Evolutionary conservation across 1,284 basidiomycete genomes (phyloP).

Genomic region (Ceratobasidium theobromae): DNA sequence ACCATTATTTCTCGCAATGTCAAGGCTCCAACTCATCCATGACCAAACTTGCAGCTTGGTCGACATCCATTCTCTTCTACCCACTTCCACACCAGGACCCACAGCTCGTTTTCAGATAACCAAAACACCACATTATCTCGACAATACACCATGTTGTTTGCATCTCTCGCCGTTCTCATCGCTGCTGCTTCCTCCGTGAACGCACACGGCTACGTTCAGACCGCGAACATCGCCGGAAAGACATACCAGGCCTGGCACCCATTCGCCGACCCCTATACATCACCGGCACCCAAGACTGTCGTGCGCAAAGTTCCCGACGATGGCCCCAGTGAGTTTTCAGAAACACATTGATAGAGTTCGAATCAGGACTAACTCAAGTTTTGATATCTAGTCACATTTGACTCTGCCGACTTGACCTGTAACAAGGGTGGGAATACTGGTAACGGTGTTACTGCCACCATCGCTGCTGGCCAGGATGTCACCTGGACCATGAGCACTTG

Average conservation of each 20-base stretch:
- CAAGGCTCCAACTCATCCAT: background rate
- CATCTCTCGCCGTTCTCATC: background rate
- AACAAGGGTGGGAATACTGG: conserved; percentile 31
- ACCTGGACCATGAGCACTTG: conserved; percentile 28
- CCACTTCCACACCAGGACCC: background rate
- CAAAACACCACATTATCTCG: no score
- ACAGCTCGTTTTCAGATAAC: no score
- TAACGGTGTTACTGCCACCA: conserved; percentile 22
- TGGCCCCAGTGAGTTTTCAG: conserved; percentile 27
- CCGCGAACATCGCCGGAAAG: conserved; percentile 27
- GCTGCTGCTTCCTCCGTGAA: conserved; percentile 25
- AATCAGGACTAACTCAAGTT: background rate
- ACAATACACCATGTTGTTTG: background rate
- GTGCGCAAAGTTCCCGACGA: conserved; percentile 34
- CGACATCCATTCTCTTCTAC: background rate
- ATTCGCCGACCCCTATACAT: conserved; percentile 26
- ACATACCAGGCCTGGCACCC: conserved; percentile 32
- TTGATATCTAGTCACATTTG: conserved; percentile 13
- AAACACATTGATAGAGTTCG: background rate
- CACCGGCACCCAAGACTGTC: conserved; percentile 24
- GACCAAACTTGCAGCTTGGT: background rate
- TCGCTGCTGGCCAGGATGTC: conserved; percentile 31
- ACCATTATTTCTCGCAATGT: background rate
- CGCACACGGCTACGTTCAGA: conserved; percentile 34
- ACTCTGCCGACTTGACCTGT: conserved; percentile 31